Base-by-base conservation (phyloP, 2,329 filamentous ascomycete genomes). In the Annulohypoxylon truncatum region DNA sequence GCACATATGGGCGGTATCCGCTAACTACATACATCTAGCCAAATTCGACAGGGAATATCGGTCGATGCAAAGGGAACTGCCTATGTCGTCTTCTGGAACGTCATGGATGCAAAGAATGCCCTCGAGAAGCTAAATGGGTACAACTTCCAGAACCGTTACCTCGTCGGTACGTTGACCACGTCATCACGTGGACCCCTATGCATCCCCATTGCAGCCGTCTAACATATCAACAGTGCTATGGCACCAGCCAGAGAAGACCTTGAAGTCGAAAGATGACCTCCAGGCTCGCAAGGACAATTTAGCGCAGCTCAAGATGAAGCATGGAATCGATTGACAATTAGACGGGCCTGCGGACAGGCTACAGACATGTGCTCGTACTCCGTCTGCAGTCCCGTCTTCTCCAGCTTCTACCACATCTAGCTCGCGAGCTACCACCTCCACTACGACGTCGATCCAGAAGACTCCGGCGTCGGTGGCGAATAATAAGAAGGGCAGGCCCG, bases 51-150 rank as follows among this genome's bases (percentile, higher is more conserved):
- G 84, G 96, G 96, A 76, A 98, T 98, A 79, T 93, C 95, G 74
- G 94, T 90, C 83, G 95, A 96, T 81, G 97, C 96, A 77, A 99
- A 98, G 83, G 96, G 96, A 79, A 99, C 96, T 57, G 96, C 95
- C 73, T 99, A 97, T 82, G 96, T 99, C 75, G 96, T 99, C 82
- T 99, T 97, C 86, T 96, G 98, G 83, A 96, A 99, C 87, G 95
- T 98, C 74, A 92, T 96, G 88, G 96, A 99, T 86, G 94, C 96
- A 73, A 99, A 99, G 85, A 91, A 94, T 83, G 96, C 96, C 78
- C 98, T 96, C 87, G 96, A 99, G 86, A 97, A 98, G 85, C 87
- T 99, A 81, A 99, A 99, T 86, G 96, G 96, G 79, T 99, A 97
- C 90, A 99, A 99, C 85, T 99, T 99, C 82, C 96, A 99, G 85